phyloP scores from a whole-genome alignment of 148 eudicot genomes.

The Silene latifolia region DNA sequence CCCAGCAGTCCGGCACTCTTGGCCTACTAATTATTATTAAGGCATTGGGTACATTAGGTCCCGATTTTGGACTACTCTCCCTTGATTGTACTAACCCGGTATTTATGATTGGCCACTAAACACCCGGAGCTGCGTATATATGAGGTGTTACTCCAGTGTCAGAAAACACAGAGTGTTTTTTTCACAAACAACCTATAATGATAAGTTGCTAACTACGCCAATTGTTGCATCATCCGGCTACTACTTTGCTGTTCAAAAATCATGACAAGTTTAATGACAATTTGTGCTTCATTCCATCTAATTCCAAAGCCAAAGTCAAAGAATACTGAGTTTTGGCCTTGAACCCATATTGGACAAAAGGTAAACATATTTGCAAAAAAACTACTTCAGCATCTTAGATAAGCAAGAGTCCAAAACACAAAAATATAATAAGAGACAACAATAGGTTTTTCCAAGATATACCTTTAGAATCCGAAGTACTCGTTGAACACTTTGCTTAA shows the following conservation, averaged over 20 bases:
- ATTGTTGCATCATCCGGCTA: not conserved
- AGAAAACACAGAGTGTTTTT: not conserved
- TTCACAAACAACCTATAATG: not conserved
- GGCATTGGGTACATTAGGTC: not conserved
- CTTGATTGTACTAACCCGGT: not conserved
- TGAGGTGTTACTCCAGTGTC: not conserved
- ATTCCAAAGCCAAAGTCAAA: too few species aligned
- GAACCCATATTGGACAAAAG: not conserved
- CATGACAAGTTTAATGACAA: not conserved
- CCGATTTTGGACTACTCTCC: not conserved
- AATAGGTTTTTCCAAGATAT: conserved; percentile 20
- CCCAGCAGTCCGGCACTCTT: not conserved
- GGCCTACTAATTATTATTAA: not conserved
- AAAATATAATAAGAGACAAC: not conserved
- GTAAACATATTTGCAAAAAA: not conserved
- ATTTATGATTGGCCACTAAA: not conserved
- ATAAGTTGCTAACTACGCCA: not conserved
- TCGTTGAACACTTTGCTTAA: conserved; percentile 79
- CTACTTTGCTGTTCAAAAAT: not conserved
- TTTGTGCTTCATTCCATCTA: not conserved
- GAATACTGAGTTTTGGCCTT: too few species aligned
- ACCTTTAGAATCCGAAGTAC: conserved; percentile 85
- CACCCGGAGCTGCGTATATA: not conserved
- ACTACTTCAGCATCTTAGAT: not conserved
- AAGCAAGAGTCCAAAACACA: conserved; percentile 1